A percentile compares a stretch with the other conserved stretches of the same genome.
Conservation (phyloP, 495 filamentous ascomycete species). For the Recurvomyces mirabilis region DNA sequence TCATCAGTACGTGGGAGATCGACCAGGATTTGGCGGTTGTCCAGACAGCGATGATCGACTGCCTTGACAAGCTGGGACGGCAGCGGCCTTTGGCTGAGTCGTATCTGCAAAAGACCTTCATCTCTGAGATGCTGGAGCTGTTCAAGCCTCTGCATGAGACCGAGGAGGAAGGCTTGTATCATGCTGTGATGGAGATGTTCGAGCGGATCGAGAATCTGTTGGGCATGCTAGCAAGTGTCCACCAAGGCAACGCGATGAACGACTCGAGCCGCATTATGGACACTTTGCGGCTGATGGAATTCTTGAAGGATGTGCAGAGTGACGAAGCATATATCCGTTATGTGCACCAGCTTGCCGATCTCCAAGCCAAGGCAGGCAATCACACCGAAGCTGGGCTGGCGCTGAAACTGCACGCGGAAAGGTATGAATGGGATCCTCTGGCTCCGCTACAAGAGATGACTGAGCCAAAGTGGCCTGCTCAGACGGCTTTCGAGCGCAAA, state of each 20-base stretch:
- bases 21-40: slow-evolving; percentile 85
- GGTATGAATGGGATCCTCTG: slow-evolving; percentile 81
- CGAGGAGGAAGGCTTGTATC: slow-evolving; percentile 62
- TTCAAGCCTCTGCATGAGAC: slow-evolving; percentile 60
- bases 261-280: slow-evolving; percentile 66
- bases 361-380: slow-evolving; percentile 66
- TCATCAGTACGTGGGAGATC: slow-evolving; percentile 95
- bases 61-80: slow-evolving; percentile 84
- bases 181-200: slow-evolving; percentile 66
- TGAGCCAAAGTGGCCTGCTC: slow-evolving; percentile 68
- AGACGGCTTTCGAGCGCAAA: slow-evolving; percentile 85
- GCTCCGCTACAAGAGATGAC: slow-evolving; percentile 53
- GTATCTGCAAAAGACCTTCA: slow-evolving; percentile 83
- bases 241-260: slow-evolving; percentile 44
- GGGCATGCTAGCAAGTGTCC: slow-evolving; percentile 85
- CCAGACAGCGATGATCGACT: slow-evolving; percentile 94
- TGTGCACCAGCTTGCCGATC: slow-evolving; percentile 78
- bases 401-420: slow-evolving; percentile 72
- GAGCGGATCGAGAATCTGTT: slow-evolving; percentile 79
- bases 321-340: slow-evolving; percentile 96
- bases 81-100: slow-evolving; percentile 76
- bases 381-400: slow-evolving; percentile 85
- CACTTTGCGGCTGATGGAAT: slow-evolving; percentile 86
- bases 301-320: slow-evolving; percentile 91
- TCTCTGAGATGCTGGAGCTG: slow-evolving; percentile 67